Evolutionary conservation across 495 filamentous ascomycete species (phyloP), one percentile per base, ranked within the genome.

Genomic region (Copromyces sp.): DNA sequence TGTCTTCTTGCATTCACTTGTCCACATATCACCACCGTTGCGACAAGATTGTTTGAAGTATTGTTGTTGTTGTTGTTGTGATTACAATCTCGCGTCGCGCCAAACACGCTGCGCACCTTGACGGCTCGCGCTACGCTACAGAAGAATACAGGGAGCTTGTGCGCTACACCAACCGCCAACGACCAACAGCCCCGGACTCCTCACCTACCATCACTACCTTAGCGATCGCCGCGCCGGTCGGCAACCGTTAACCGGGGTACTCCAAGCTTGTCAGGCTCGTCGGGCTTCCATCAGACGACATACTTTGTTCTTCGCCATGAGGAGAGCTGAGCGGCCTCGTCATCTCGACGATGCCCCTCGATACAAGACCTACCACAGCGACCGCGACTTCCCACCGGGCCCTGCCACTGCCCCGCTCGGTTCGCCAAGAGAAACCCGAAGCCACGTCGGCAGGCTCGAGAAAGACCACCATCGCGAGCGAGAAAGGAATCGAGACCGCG

Each of bases 351-450:
- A 65, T 37, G 3, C 32, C 5, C 53, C 17, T 37, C 53, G 74
- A 44, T 71, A 70, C 53, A 47, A 73, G 42, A 69, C 45, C 69
- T 68, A 45, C n/a, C 73, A 72, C 68, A 8, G 45, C 14, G 68
- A 74, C 37, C 42, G 45, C 61, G 72, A 72, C 20, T 29, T 69
- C 20, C 40, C 65, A 20, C 35, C 37, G 1, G 53, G 53, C 53
- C 53, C 53, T 35, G 24, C 53, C 61, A 45, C 44, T 35, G 69
- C 37, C 72, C 16, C 68, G 47, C 59, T 42, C 47, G 65, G 14
- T n/a, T 39, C 45, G 37, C 35, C 70, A 35, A 61, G 53, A 24
- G 53, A 65, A 65, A 65, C 53, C 53, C 53, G 53, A 35, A 45
- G 40, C 35, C 38, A 20, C 4, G n/a, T 61, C 39, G 68, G 39